A percentile compares a stretch with the other conserved stretches of the same genome.
phyloP scores from a whole-genome alignment of 108 stramenopile genomes.

The Fistulifera pelliculosa region DNA sequence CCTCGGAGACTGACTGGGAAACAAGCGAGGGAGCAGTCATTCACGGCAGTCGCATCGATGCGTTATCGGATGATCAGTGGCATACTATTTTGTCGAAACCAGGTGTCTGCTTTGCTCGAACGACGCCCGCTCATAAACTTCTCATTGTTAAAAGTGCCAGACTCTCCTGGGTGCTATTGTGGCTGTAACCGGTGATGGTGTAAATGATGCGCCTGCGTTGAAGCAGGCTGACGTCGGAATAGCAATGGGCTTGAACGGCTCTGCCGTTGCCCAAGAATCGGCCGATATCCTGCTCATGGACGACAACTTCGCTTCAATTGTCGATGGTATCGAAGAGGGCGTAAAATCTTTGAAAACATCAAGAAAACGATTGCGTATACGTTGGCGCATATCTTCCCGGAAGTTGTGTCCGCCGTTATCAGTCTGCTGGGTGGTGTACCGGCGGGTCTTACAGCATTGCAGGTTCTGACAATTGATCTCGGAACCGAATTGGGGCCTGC shows the following conservation, averaged over 20 bases:
- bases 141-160: slow-evolving; percentile 65
- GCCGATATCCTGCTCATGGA: slow-evolving; percentile 83
- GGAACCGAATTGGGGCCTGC: no score
- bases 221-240: slow-evolving; percentile 92
- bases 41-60: slow-evolving; percentile 6
- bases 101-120: slow-evolving; percentile 39
- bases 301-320: slow-evolving; percentile 53
- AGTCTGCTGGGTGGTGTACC: neutral
- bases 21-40: neutral
- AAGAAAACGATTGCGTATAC: slow-evolving; percentile 74
- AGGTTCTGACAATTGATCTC: slow-evolving; percentile 15
- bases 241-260: slow-evolving; percentile 91
- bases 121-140: slow-evolving; percentile 84
- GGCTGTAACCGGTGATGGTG: slow-evolving; percentile 95
- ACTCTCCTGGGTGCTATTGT: slow-evolving; percentile 53
- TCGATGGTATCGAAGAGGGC: slow-evolving; percentile 65
- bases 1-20: neutral
- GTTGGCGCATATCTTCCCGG: slow-evolving; percentile 48
- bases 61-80: slow-evolving; percentile 12
- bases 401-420: slow-evolving; percentile 54
- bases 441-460: slow-evolving; percentile 11
- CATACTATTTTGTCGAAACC: slow-evolving; percentile 9
- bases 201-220: slow-evolving; percentile 94
- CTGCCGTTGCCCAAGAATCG: slow-evolving; percentile 93
- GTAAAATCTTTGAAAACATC: slow-evolving; percentile 57